phyloP scores from a whole-genome alignment of 2,329 filamentous ascomycete species.

The Calonectria naviculata region DNA sequence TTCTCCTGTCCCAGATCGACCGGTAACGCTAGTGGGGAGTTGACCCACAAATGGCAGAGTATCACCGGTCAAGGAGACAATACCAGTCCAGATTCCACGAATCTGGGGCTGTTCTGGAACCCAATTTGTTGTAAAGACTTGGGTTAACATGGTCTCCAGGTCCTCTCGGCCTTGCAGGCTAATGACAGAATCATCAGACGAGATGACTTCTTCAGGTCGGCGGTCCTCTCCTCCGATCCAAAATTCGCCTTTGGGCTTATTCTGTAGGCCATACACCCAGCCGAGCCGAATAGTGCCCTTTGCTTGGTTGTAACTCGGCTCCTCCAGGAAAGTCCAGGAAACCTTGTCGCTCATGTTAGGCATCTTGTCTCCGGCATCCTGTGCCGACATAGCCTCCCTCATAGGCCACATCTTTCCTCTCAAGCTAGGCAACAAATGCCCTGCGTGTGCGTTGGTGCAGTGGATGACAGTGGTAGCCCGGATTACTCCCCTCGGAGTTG shows the following conservation, averaged over 20 bases:
- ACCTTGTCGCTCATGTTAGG: too few relatives aligned
- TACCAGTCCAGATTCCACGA: not conserved
- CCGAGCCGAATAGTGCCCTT: not conserved
- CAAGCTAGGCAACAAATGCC: too few relatives aligned
- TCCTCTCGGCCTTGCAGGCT: not conserved
- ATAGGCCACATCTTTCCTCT: too few relatives aligned
- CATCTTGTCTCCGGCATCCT: too few relatives aligned
- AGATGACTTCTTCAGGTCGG: not conserved
- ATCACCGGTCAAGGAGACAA: not conserved
- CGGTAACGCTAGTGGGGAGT: not conserved
- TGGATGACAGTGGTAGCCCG: too few relatives aligned
- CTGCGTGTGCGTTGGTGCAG: too few relatives aligned
- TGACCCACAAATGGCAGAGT: not conserved
- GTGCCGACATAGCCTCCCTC: too few relatives aligned
- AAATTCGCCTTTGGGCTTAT: not conserved
- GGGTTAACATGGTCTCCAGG: not conserved
- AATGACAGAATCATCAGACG: not conserved
- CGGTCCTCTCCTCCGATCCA: not conserved
- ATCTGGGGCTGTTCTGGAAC: not conserved
- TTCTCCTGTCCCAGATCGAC: not conserved
- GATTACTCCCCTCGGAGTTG: too few relatives aligned
- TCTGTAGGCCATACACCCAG: not conserved
- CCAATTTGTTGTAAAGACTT: not conserved
- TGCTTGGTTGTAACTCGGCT: not conserved
- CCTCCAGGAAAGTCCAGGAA: not conserved